phyloP scores from a whole-genome alignment of 2,329 filamentous ascomycete genomes.

The Tolypocladium album region DNA sequence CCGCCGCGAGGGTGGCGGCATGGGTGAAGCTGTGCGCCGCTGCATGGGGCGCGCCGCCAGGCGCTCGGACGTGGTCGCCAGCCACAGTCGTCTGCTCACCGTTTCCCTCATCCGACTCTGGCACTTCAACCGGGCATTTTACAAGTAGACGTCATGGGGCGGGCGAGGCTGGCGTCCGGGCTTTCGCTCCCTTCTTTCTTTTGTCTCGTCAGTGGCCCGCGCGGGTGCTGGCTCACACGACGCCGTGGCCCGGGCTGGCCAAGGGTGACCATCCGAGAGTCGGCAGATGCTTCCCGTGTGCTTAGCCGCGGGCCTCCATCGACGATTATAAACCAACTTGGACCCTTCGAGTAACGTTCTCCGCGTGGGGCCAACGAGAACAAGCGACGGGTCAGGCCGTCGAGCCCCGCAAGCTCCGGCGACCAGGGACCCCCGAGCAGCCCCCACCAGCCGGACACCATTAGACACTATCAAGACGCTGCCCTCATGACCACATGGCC shows the following conservation, averaged over 20 bases:
- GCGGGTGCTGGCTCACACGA: no score
- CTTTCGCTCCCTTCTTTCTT: background rate
- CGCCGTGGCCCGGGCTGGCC: background rate
- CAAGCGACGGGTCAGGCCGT: background rate
- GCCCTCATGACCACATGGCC: background rate
- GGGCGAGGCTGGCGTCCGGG: background rate
- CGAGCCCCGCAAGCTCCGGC: background rate
- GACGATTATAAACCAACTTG: background rate
- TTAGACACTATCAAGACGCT: background rate
- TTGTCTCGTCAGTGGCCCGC: background rate
- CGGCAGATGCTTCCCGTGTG: background rate
- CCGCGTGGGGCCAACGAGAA: background rate
- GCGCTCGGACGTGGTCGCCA: background rate
- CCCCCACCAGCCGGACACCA: background rate
- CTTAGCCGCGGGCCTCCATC: background rate
- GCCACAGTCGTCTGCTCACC: background rate
- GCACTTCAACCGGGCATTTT: background rate
- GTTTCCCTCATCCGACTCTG: background rate
- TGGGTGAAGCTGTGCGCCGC: background rate
- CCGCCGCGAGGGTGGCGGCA: background rate
- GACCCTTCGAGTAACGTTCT: background rate
- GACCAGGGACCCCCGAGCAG: background rate
- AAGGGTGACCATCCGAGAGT: background rate
- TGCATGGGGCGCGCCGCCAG: background rate
- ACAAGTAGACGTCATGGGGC: background rate